Conservation (phyloP, 1,139 yeast genomes). For the Pichia terricola region DNA sequence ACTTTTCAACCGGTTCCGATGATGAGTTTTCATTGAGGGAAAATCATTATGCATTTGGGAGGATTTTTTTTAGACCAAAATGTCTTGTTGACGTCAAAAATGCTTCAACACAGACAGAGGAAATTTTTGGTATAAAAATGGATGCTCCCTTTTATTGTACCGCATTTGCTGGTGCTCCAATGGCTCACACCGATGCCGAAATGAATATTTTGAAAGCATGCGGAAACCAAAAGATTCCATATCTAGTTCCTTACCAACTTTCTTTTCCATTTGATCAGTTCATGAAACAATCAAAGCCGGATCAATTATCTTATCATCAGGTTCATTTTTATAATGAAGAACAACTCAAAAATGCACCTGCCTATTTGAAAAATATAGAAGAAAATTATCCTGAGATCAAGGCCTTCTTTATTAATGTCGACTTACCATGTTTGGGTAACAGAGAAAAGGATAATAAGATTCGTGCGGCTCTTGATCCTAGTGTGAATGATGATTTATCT, state of each 20-base stretch:
- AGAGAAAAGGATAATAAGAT: constrained; percentile 32
- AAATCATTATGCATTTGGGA: constrained; percentile 30
- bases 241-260: constrained; percentile 43
- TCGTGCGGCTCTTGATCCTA: constrained; percentile 25
- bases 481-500: constrained; percentile 16
- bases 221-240: constrained; percentile 36
- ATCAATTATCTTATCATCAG: constrained; percentile 43
- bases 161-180: constrained; percentile 56
- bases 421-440: constrained; percentile 48
- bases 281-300: constrained; percentile 30
- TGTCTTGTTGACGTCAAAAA: constrained; percentile 34
- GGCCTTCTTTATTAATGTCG: constrained; percentile 47
- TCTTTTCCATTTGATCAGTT: constrained; percentile 42
- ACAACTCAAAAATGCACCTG: constrained; percentile 29
- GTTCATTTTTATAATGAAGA: constrained; percentile 35
- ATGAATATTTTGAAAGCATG: constrained; percentile 37
- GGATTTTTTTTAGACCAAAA: constrained; percentile 36
- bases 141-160: constrained; percentile 53
- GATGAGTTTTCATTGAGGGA: constrained; percentile 31
- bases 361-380: constrained; percentile 24
- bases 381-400: constrained; percentile 36
- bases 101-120: constrained; percentile 29
- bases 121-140: constrained; percentile 34
- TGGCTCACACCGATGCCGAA: constrained; percentile 61
- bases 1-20: constrained; percentile 29